A percentile compares a stretch with the other conserved stretches of the same genome.
phyloP scores from a whole-genome alignment of 768 basidiomycete species.

The Crepidotus variabilis region DNA sequence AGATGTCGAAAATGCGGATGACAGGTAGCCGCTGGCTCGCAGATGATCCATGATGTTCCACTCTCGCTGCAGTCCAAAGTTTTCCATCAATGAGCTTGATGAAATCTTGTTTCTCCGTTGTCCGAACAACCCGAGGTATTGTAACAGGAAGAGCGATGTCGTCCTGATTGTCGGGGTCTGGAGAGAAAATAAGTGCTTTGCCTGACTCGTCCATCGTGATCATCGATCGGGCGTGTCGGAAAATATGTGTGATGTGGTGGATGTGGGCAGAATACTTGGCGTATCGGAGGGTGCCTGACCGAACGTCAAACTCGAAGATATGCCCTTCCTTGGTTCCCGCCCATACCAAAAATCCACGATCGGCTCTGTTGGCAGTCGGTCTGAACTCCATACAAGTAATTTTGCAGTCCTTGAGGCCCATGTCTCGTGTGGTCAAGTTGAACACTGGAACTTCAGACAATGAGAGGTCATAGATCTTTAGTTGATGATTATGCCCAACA shows the following conservation, averaged over 20 bases:
- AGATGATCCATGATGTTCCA: conserved; percentile 40
- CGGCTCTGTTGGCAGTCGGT: conserved; percentile 37
- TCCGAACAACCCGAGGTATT: conserved; percentile 56
- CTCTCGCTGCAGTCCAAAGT: conserved; percentile 77
- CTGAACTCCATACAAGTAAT: conserved; percentile 80
- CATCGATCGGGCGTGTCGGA: conserved; percentile 69
- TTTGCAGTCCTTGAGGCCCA: conserved; percentile 62
- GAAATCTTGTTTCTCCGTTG: conserved; percentile 82
- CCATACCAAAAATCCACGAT: conserved; percentile 72
- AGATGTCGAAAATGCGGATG: conserved; percentile 78
- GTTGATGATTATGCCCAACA: conserved; percentile 52
- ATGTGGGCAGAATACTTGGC: conserved; percentile 62
- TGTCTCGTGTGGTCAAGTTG: conserved; percentile 57
- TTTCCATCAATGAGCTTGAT: conserved; percentile 68
- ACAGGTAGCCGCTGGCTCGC: conserved; percentile 52
- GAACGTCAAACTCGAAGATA: conserved; percentile 76
- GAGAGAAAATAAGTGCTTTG: conserved; percentile 73
- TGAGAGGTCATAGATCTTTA: conserved; percentile 62
- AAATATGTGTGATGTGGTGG: conserved; percentile 66
- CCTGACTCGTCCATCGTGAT: conserved; percentile 83
- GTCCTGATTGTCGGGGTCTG: conserved; percentile 33
- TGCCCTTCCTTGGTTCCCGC: conserved; percentile 89
- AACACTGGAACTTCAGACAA: conserved; percentile 41
- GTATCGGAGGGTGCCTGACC: conserved; percentile 52
- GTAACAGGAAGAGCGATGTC: conserved; percentile 46